Conservation (phyloP, 805 yeast genomes). For the Brettanomyces bruxellensis region DNA sequence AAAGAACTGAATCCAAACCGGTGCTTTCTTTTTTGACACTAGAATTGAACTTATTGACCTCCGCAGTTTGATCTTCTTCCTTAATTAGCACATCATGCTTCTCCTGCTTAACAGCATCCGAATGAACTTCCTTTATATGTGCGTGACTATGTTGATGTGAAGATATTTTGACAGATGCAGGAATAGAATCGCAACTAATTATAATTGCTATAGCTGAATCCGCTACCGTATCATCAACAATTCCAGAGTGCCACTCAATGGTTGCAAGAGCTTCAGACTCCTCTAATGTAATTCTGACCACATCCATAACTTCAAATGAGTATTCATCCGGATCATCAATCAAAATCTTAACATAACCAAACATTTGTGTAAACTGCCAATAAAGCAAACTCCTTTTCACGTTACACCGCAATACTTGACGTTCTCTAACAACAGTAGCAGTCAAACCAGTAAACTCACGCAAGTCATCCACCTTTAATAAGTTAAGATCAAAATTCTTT, state of each 20-base stretch:
- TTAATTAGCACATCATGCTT: not conserved
- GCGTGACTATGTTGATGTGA: constrained; percentile 35
- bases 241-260: constrained; percentile 86
- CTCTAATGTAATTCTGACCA: constrained; percentile 41
- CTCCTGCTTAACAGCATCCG: constrained; percentile 8
- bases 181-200: constrained; percentile 87
- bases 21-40: constrained; percentile 9
- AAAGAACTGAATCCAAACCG: constrained; percentile 5
- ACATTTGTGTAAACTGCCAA: constrained; percentile 94
- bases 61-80: constrained; percentile 4
- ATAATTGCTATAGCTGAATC: constrained; percentile 88
- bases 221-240: constrained; percentile 87
- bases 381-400: constrained; percentile 73
- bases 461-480: constrained; percentile 78
- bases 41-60: constrained; percentile 8
- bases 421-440: constrained; percentile 75
- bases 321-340: constrained; percentile 44
- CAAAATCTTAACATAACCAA: constrained; percentile 66
- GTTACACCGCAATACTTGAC: constrained; percentile 68
- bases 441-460: constrained; percentile 83
- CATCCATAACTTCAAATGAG: constrained; percentile 54
- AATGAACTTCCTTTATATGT: not conserved
- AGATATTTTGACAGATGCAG: constrained; percentile 86
- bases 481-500: constrained; percentile 78
- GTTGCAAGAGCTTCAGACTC: constrained; percentile 40